These are phyloP conservation scores for Apodospora peruviana DNA, from an alignment of 495 filamentous ascomycete species.

Conservation along the genomic window DNA sequence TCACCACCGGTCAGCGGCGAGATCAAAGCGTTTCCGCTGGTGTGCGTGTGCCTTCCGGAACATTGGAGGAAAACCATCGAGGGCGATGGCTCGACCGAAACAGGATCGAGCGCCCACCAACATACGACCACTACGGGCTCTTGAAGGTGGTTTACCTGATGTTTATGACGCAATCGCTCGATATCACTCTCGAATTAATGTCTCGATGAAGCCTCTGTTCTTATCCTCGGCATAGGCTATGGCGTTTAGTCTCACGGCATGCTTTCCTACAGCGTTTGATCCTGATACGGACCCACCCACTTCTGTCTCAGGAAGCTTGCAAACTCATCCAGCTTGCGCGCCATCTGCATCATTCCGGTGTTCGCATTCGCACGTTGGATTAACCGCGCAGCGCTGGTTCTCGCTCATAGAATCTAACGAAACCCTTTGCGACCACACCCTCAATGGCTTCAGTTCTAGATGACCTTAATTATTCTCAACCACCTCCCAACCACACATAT, in stretches of 20 bases:
- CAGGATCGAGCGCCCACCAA: slow-evolving; percentile 42
- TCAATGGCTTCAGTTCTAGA: not conserved
- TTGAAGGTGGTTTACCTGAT: slow-evolving; percentile 16
- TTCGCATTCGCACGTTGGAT: no score
- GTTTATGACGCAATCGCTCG: slow-evolving; percentile 18
- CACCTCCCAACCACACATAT: no score
- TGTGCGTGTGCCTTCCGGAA: slow-evolving; percentile 94
- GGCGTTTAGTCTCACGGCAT: slow-evolving; percentile 28
- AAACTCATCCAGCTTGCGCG: not conserved
- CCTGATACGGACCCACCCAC: slow-evolving; percentile 1
- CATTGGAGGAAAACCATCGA: slow-evolving; percentile 98
- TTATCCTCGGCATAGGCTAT: slow-evolving; percentile 35
- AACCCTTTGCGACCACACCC: no score
- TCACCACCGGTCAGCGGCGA: slow-evolving; percentile 71
- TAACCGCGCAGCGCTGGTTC: no score
- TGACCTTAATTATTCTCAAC: not conserved
- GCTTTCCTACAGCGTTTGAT: slow-evolving; percentile 10
- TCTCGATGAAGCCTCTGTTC: slow-evolving; percentile 21
- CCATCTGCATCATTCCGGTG: not conserved
- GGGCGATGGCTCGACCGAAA: slow-evolving; percentile 63
- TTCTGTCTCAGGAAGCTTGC: not conserved
- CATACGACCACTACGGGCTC: slow-evolving; percentile 23
- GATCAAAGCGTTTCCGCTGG: slow-evolving; percentile 96
- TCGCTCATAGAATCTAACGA: no score
- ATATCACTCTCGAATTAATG: slow-evolving; percentile 27